Conservation (phyloP, 176 grass and related monocot species). For the Rhynchospora pubera region DNA sequence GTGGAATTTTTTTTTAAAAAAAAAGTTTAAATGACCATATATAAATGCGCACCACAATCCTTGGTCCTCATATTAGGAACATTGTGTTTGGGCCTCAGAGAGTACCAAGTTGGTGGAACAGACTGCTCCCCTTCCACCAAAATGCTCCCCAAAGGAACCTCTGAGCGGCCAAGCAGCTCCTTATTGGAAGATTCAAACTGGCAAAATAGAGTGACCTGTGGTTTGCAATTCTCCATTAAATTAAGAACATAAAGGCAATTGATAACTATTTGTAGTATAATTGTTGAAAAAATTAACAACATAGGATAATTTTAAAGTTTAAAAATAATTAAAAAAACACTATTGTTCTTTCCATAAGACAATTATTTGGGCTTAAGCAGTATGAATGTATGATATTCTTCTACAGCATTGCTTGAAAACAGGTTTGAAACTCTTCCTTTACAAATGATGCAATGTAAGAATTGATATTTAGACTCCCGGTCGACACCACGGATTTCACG, state of each 20-base stretch:
- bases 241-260: background rate
- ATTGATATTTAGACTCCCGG: background rate
- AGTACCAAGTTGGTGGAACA: constrained; percentile 59
- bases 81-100: constrained; percentile 43
- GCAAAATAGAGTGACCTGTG: constrained; percentile 46
- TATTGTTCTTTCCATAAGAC: background rate
- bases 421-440: background rate
- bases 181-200: constrained; percentile 22
- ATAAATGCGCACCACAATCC: constrained; percentile 49
- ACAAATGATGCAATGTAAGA: background rate
- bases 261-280: background rate
- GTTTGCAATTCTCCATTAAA: background rate
- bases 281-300: background rate
- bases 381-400: background rate
- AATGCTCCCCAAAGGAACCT: constrained; percentile 29
- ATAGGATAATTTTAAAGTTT: background rate
- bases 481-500: background rate
- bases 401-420: background rate
- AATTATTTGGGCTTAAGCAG: background rate
- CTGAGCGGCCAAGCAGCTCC: constrained; percentile 53
- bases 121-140: constrained; percentile 23
- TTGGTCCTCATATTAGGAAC: background rate
- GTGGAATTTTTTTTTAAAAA: no score
- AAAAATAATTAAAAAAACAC: background rate
- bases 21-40: background rate